Evolutionary conservation across 306 rosid genomes (phyloP).

Genomic region (Ormosia semicastrata): DNA sequence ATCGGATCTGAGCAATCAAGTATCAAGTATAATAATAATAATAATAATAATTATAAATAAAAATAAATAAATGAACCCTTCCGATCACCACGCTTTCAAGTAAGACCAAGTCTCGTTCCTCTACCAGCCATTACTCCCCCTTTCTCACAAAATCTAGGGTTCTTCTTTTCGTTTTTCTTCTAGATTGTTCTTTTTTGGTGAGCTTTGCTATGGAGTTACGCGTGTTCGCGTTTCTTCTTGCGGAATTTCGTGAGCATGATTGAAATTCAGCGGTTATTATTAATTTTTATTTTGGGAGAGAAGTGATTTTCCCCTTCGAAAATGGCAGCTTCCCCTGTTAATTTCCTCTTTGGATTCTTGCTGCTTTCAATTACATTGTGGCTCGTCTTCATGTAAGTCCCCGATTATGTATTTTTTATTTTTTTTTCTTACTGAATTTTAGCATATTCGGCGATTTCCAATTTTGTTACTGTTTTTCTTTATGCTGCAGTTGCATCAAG

Average conservation of each 20-base stretch:
- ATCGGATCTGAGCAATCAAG: slow-evolving; percentile 64
- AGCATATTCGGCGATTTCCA: not conserved
- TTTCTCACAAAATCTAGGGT: slow-evolving; percentile 47
- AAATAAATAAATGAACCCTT: slow-evolving; percentile 7
- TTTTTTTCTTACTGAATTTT: not conserved
- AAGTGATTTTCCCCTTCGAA: not conserved
- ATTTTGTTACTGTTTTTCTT: not conserved
- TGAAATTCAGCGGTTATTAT: slow-evolving; percentile 27
- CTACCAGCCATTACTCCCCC: not conserved
- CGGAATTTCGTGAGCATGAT: slow-evolving; percentile 47
- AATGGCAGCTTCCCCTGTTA: slow-evolving; percentile 92
- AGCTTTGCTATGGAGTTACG: slow-evolving; percentile 38
- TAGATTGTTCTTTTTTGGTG: not conserved
- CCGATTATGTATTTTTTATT: not conserved
- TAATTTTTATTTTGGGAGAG: slow-evolving; percentile 8
- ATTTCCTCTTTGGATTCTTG: slow-evolving; percentile 80
- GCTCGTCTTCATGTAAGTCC: slow-evolving; percentile 80
- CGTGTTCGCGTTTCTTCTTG: slow-evolving; percentile 28
- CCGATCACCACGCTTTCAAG: slow-evolving; percentile 57
- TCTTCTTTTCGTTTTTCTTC: slow-evolving; percentile 7
- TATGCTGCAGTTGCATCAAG: not conserved
- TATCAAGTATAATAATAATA: not conserved
- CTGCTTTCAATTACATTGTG: slow-evolving; percentile 71
- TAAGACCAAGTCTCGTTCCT: slow-evolving; percentile 34
- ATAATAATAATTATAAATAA: too few species aligned